phyloP scores from a whole-genome alignment of 805 yeast genomes.

The Candida nemodendra region DNA sequence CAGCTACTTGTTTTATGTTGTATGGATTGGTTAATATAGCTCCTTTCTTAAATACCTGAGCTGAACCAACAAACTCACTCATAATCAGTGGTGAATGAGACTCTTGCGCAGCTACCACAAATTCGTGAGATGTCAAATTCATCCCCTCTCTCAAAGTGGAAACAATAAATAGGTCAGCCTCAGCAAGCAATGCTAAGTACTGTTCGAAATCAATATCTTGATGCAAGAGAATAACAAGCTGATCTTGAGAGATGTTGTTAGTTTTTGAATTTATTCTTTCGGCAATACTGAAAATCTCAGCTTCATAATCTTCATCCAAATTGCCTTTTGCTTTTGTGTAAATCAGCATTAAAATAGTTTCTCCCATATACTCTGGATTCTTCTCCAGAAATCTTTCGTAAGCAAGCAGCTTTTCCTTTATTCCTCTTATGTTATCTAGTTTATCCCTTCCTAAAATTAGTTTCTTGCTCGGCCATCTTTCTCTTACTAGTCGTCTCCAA shows the following conservation, averaged over 20 bases:
- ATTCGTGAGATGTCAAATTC: conserved; percentile 96
- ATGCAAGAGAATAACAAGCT: conserved; percentile 83
- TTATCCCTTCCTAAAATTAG: conserved; percentile 87
- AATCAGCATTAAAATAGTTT: conserved; percentile 78
- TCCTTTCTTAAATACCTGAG: conserved; percentile 68
- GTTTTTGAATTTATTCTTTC: conserved; percentile 82
- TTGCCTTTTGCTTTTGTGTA: conserved; percentile 56
- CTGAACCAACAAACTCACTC: conserved; percentile 95
- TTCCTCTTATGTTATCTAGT: conserved; percentile 82
- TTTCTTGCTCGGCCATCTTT: conserved; percentile 71
- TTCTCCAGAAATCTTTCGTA: conserved; percentile 73
- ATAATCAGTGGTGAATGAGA: conserved; percentile 79
- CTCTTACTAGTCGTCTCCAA: conserved; percentile 71
- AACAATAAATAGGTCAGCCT: conserved; percentile 85
- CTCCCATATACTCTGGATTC: conserved; percentile 68
- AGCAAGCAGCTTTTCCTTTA: conserved; percentile 82
- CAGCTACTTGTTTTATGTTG: conserved; percentile 68
- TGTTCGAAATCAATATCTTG: conserved; percentile 89
- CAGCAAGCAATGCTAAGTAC: conserved; percentile 79
- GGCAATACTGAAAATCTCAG: conserved; percentile 71
- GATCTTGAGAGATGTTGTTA: conserved; percentile 67
- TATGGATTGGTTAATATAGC: conserved; percentile 87
- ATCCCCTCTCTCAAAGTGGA: conserved; percentile 94
- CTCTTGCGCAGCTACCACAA: conserved; percentile 67
- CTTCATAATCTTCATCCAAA: conserved; percentile 62